These are phyloP conservation scores for Leucoagaricus sp. DNA, from an alignment of 1,284 basidiomycete genomes.

Conservation along the genomic window DNA sequence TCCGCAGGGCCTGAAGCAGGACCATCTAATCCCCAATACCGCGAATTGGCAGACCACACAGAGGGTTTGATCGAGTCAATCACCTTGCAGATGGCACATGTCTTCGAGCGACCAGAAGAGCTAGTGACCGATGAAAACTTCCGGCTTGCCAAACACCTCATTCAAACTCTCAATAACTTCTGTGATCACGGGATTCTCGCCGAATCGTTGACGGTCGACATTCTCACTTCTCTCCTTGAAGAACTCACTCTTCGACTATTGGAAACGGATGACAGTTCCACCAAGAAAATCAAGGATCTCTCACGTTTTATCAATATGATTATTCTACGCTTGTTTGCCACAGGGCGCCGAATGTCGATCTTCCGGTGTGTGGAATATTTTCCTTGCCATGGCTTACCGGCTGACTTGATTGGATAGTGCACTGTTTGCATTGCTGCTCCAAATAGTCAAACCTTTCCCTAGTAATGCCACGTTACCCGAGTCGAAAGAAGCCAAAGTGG, in stretches of 20 bases:
- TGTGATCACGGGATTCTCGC: conserved; percentile 84
- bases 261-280: conserved; percentile 84
- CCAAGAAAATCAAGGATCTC: conserved; percentile 81
- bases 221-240: conserved; percentile 78
- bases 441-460: conserved; percentile 88
- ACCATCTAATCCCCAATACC: conserved; percentile 65
- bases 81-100: conserved; percentile 84
- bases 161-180: conserved; percentile 91
- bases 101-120: conserved; percentile 80
- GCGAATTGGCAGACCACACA: conserved; percentile 80
- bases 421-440: conserved; percentile 82
- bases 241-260: conserved; percentile 88
- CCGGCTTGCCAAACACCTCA: conserved; percentile 92
- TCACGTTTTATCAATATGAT: conserved; percentile 99
- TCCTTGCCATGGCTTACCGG: conserved; percentile 16
- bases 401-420: conserved; percentile 35
- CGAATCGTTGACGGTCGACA: conserved; percentile 80
- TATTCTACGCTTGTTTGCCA: conserved; percentile 90
- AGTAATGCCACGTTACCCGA: conserved; percentile 65
- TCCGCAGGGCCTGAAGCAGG: conserved; percentile 75
- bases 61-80: conserved; percentile 89
- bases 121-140: conserved; percentile 78
- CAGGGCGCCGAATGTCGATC: conserved; percentile 88
- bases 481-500: conserved; percentile 86
- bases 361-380: conserved; percentile 63